Conservation (phyloP, 2,329 filamentous ascomycete species). For the Paramyrothecium sp. region DNA sequence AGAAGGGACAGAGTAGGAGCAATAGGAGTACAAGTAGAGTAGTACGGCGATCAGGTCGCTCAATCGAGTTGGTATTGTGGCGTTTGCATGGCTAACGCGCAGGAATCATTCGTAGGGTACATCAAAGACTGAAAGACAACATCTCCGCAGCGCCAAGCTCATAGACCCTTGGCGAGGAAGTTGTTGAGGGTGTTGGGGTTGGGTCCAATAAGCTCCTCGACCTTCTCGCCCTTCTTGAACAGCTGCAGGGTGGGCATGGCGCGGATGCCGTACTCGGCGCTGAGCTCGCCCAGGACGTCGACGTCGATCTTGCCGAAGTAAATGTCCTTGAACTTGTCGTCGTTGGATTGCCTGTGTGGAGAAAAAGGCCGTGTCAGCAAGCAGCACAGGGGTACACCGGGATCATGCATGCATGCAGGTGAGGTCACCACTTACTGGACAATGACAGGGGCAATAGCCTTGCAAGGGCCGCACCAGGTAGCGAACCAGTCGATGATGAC, state of each 20-base stretch:
- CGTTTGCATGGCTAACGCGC: background rate
- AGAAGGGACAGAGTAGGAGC: background rate
- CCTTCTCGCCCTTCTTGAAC: constrained; percentile 76
- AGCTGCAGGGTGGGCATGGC: constrained; percentile 91
- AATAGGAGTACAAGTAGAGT: background rate
- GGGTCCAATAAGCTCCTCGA: constrained; percentile 73
- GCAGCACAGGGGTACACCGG: background rate
- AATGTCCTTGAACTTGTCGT: constrained; percentile 53
- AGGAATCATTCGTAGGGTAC: background rate
- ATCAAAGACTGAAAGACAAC: background rate
- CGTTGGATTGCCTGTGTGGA: constrained; percentile 18
- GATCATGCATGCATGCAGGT: background rate
- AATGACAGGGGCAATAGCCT: constrained; percentile 76
- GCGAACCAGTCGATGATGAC: constrained; percentile 85
- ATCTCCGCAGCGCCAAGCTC: background rate
- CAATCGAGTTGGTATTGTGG: background rate
- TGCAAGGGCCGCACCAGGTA: constrained; percentile 92
- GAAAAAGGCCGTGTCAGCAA: background rate
- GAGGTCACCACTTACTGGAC: constrained; percentile 18
- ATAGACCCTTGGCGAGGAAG: constrained; percentile 1
- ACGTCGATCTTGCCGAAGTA: constrained; percentile 90
- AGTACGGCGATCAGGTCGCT: background rate
- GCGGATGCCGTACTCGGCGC: constrained; percentile 73
- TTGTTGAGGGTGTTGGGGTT: constrained; percentile 48
- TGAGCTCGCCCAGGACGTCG: constrained; percentile 73